Conservation (phyloP, 164 flowering plant genomes). For the Kingdonia uniflora region DNA sequence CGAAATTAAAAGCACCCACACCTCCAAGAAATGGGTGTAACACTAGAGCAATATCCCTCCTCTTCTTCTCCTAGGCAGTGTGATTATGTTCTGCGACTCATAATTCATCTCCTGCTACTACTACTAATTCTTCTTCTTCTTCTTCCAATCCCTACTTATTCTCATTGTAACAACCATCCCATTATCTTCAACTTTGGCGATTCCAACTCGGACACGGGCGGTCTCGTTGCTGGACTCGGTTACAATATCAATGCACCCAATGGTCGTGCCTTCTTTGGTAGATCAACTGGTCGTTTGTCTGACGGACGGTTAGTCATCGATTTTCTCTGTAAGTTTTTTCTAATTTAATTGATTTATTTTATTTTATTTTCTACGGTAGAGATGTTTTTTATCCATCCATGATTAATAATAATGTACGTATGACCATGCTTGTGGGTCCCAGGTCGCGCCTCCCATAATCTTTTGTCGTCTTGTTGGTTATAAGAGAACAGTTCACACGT, state of each 20-base stretch:
- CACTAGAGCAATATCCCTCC: no score
- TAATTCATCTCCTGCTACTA: not conserved
- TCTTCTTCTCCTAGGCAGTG: no score
- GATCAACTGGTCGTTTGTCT: conserved; percentile 14
- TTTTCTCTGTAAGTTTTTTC: conserved; percentile 11
- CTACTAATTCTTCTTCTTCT: not conserved
- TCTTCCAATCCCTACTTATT: not conserved
- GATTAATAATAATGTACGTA: no score
- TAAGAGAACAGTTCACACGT: no score
- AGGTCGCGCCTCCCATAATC: no score
- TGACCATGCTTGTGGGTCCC: no score
- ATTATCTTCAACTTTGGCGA: conserved; percentile 12
- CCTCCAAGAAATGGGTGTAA: no score
- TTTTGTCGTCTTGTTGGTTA: no score
- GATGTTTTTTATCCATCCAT: no score
- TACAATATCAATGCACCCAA: conserved; percentile 7
- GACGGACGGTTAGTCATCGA: conserved; percentile 15
- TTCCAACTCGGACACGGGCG: conserved; percentile 17
- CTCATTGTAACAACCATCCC: conserved; percentile 5
- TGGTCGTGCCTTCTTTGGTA: conserved; percentile 11
- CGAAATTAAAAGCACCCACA: no score
- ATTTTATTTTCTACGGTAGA: not conserved
- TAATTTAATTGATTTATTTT: not conserved
- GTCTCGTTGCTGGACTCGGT: conserved; percentile 17
- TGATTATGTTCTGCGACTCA: conserved; percentile 3